Conservation (phyloP, 2,329 filamentous ascomycete species). For the Neofusicoccum cordaticola region DNA sequence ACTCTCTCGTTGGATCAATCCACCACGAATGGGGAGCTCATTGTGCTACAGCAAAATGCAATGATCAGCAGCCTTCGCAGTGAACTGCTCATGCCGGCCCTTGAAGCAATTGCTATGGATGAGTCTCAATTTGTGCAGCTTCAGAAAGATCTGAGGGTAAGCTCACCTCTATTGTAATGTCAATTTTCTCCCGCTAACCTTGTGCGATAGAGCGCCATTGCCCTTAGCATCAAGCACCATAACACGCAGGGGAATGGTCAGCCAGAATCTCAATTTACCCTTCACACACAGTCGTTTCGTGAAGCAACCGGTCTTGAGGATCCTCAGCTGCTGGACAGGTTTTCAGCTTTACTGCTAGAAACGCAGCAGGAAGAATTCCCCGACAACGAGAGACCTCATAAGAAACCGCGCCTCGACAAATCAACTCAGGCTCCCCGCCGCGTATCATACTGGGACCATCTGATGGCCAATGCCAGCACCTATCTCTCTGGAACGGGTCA, state of each 20-base stretch:
- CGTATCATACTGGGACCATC: neutral
- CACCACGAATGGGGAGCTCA: neutral
- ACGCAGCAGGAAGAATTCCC: neutral
- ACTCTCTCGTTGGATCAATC: neutral
- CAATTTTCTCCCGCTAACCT: conserved; percentile 7
- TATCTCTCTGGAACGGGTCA: neutral
- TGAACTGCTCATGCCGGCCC: neutral
- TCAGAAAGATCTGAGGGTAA: conserved; percentile 33
- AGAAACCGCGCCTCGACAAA: neutral
- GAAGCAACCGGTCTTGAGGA: neutral
- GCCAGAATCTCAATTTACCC: neutral
- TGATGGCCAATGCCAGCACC: neutral
- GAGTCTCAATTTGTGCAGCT: conserved; percentile 22
- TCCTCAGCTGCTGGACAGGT: neutral
- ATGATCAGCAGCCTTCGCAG: neutral
- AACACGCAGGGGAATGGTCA: neutral
- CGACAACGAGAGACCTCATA: conserved; percentile 10
- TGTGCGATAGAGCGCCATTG: neutral
- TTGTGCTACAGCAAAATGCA: neutral
- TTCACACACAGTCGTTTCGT: neutral
- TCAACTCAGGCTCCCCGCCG: neutral
- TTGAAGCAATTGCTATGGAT: conserved; percentile 25
- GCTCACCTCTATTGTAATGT: neutral
- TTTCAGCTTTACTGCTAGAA: neutral
- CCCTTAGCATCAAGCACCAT: neutral